Evolutionary conservation across 345 rosid genomes (phyloP).

Genomic region (Citrus medica): DNA sequence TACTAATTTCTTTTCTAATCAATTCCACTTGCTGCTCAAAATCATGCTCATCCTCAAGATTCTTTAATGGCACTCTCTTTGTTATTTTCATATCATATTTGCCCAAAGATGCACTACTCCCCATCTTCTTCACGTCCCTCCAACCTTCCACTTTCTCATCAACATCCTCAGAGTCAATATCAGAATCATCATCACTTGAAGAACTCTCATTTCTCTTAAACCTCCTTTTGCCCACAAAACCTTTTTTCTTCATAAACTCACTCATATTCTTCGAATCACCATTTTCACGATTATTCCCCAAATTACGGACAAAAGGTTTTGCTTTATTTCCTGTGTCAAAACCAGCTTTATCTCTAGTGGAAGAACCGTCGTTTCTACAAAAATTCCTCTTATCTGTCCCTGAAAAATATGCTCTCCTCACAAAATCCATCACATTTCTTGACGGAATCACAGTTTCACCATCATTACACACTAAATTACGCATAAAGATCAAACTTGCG

Average conservation of each 20-base stretch:
- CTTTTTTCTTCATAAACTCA: conserved; percentile 24
- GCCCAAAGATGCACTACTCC: conserved; percentile 75
- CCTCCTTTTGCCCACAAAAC: conserved; percentile 29
- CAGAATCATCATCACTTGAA: conserved; percentile 59
- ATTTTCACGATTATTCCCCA: conserved; percentile 17
- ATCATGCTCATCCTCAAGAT: conserved; percentile 46
- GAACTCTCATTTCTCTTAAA: conserved; percentile 51
- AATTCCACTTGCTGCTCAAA: conserved; percentile 51
- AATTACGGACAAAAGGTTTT: conserved; percentile 21
- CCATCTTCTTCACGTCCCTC: conserved; percentile 47
- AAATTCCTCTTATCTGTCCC: conserved; percentile 22
- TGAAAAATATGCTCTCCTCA: conserved; percentile 1
- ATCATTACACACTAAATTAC: not conserved
- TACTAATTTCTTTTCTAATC: conserved; percentile 58
- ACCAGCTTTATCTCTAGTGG: conserved; percentile 26
- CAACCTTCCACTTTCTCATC: conserved; percentile 35
- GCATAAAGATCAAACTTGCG: not conserved
- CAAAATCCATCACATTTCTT: conserved; percentile 8
- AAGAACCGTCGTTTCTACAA: conserved; percentile 45
- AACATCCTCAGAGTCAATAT: conserved; percentile 30
- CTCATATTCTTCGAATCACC: conserved; percentile 18
- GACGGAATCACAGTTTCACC: not conserved
- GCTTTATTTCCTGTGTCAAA: conserved; percentile 9
- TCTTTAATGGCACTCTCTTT: conserved; percentile 62
- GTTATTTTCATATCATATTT: conserved; percentile 63